Evolutionary conservation across 2,329 filamentous ascomycete genomes (phyloP), one percentile per base, ranked within the genome.

Genomic region (Monilinia aucupariae): DNA sequence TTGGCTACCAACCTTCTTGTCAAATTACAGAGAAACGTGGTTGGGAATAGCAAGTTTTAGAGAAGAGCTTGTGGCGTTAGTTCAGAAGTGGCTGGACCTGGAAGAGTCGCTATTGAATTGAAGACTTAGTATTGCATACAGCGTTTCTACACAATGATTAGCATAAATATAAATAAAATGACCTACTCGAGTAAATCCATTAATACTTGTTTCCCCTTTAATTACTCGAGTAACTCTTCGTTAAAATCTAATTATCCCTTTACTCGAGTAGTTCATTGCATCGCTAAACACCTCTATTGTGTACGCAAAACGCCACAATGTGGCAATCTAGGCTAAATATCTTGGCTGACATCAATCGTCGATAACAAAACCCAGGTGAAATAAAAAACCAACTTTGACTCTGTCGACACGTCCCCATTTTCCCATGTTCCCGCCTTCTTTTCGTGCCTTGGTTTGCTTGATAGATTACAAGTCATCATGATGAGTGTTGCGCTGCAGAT

Each of bases 301-400:
- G 41, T 4, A 2, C 48, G 27, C 20, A 39, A 15, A 37, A 52
- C n/a, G 49, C 30, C 49, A 52, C 49, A 12, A 25, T 47, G 27
- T 56, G 41, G 53, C 41, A n/a, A 34, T 37, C 13, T 51, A 32
- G 49, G 20, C 12, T 58, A 58, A 34, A 58, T 34, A 17, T 43
- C 58, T 61, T 61, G 48, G 48, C 58, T 61, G 58, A 61, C 48
- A 61, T 61, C 58, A 61, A 60, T 43, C 37, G 34, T 25, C 7
- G 34, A 34, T 41, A 56, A 47, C 13, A 25, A 34, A 47, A 22
- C 5, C 45, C 34, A 20, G 20, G 7, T 1, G 34, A 45, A 56
- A 25, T 3, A 2, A 5, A 10, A 13, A 48, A 48, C 22, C 13
- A 47, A 56, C 10, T 32, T 53, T 51, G 53, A 25, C 48, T 15